Evolutionary conservation across 2,329 filamentous ascomycete genomes (phyloP).

Genomic region (Exutisphaerella laricina): DNA sequence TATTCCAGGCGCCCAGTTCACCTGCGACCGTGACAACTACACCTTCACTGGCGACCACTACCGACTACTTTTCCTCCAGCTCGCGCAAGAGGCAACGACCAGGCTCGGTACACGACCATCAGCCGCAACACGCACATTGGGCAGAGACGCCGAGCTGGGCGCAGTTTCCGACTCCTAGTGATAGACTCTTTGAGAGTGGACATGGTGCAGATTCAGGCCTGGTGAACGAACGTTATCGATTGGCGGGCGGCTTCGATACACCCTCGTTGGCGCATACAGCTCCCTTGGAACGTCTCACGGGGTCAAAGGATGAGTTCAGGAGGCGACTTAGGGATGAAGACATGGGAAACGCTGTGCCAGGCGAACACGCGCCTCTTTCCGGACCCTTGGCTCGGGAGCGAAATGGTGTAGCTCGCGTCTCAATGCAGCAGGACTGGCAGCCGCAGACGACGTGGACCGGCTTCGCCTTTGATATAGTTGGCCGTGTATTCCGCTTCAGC

Average conservation of each 20-base stretch:
- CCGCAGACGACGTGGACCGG: slow-evolving; percentile 46
- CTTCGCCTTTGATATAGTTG: slow-evolving; percentile 58
- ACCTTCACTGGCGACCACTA: slow-evolving; percentile 20
- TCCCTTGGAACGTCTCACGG: slow-evolving; percentile 31
- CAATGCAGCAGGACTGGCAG: slow-evolving; percentile 12
- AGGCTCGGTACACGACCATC: slow-evolving; percentile 18
- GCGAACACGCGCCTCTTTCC: slow-evolving; percentile 14
- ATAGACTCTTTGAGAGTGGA: slow-evolving; percentile 19
- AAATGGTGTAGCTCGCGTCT: slow-evolving; percentile 30
- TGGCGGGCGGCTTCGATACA: slow-evolving; percentile 48
- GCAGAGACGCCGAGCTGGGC: slow-evolving; percentile 19
- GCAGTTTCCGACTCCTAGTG: slow-evolving; percentile 21
- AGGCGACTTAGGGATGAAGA: slow-evolving; percentile 20
- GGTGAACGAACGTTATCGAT: slow-evolving; percentile 48
- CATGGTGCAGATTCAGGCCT: slow-evolving; percentile 38
- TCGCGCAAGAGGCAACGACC: slow-evolving; percentile 32
- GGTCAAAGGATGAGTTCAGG: slow-evolving; percentile 19
- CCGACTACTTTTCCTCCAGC: slow-evolving; percentile 27
- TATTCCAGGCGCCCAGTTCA: slow-evolving; percentile 42
- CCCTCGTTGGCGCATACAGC: slow-evolving; percentile 37
- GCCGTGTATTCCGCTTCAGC: slow-evolving; percentile 83
- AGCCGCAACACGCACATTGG: slow-evolving; percentile 10
- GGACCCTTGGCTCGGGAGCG: slow-evolving; percentile 33
- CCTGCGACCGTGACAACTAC: slow-evolving; percentile 33
- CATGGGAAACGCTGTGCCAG: slow-evolving; percentile 11